These are phyloP conservation scores for Plectosphaerella cucumerina DNA, from an alignment of 2,329 filamentous ascomycete genomes.

Conservation along the genomic window DNA sequence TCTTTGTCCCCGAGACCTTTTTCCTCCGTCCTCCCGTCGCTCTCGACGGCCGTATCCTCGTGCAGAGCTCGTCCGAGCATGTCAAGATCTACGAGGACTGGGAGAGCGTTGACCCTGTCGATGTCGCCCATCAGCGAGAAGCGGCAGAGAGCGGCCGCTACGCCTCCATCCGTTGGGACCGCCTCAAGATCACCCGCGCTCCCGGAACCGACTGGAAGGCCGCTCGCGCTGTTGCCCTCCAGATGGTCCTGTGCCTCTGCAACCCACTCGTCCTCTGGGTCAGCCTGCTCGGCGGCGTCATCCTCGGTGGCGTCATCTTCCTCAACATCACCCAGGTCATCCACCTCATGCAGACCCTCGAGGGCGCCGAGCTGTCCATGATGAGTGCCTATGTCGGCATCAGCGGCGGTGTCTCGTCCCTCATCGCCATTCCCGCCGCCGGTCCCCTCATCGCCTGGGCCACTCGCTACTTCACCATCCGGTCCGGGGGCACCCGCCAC, in stretches of 20 bases:
- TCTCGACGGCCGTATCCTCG: constrained; percentile 32
- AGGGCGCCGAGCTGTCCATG: constrained; percentile 5
- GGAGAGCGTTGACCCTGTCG: constrained; percentile 15
- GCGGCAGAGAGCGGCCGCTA: not conserved
- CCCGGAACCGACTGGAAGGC: constrained; percentile 10
- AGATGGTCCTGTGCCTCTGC: constrained; percentile 17
- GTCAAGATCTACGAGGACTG: constrained; percentile 29
- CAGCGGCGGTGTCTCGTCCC: constrained; percentile 1
- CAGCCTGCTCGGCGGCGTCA: constrained; percentile 17
- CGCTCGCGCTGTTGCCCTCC: constrained; percentile 12
- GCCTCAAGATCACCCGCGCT: constrained; percentile 7
- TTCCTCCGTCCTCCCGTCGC: constrained; percentile 34
- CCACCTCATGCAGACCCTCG: constrained; percentile 5
- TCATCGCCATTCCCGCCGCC: constrained; percentile 13
- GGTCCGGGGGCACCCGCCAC: constrained; percentile 18
- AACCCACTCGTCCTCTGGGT: constrained; percentile 23
- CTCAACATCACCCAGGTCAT: constrained; percentile 15
- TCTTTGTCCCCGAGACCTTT: constrained; percentile 32
- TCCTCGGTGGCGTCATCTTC: constrained; percentile 18
- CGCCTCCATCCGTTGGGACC: constrained; percentile 1
- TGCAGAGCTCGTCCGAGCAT: constrained; percentile 31
- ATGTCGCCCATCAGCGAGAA: not conserved
- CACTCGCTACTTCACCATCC: constrained; percentile 16
- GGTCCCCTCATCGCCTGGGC: constrained; percentile 14
- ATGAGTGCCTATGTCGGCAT: constrained; percentile 8